A percentile compares a stretch with the other conserved stretches of the same genome.
Evolutionary conservation across 176 grass and related monocot species (phyloP).

Genomic region (Ensete ventricosum): DNA sequence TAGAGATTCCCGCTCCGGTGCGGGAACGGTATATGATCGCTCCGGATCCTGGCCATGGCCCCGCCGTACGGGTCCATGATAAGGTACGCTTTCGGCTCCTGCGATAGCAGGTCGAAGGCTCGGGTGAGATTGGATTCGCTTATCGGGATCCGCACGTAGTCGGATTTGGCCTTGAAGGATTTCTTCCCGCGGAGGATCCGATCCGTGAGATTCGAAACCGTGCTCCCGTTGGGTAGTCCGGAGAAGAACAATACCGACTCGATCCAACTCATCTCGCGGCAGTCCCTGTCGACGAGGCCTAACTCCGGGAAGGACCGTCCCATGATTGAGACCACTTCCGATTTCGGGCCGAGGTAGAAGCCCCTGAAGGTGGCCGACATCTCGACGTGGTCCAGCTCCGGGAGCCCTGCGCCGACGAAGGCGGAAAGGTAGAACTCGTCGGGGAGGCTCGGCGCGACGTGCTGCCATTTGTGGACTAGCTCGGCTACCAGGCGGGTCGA

Average conservation of each 20-base stretch:
- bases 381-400: constrained; percentile 19
- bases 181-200: constrained; percentile 38
- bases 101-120: constrained; percentile 18
- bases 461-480: constrained; percentile 54
- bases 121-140: neutral
- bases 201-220: constrained; percentile 28
- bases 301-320: constrained; percentile 28
- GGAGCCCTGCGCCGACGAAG: constrained; percentile 41
- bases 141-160: constrained; percentile 42
- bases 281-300: constrained; percentile 12
- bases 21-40: constrained; percentile 40
- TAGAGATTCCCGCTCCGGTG: constrained; percentile 63
- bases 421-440: constrained; percentile 75
- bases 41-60: constrained; percentile 39
- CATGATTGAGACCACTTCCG: constrained; percentile 28
- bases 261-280: constrained; percentile 64
- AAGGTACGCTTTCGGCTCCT: constrained; percentile 52
- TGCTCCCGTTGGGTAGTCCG: constrained; percentile 33
- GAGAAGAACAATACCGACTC: constrained; percentile 68
- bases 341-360: constrained; percentile 38
- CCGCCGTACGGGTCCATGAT: constrained; percentile 82
- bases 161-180: constrained; percentile 79
- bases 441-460: constrained; percentile 46
- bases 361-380: constrained; percentile 65
- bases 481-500: constrained; percentile 15